These are phyloP conservation scores for Strigomonas galati DNA, from an alignment of 208 protist genomes.

Conservation along the genomic window DNA sequence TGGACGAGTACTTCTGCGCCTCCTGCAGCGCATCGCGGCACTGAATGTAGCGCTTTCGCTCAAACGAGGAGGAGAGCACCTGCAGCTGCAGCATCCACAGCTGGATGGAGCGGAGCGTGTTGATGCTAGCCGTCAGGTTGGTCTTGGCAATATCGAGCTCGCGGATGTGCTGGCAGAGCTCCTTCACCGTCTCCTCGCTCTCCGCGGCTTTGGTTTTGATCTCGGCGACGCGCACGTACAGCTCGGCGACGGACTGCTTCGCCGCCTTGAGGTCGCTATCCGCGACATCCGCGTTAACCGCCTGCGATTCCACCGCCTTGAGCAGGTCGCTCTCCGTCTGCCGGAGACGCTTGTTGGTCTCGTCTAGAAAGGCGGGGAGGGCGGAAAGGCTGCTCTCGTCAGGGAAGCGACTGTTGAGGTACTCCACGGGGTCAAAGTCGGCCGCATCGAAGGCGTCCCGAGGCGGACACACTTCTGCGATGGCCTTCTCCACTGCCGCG, in stretches of 20 bases:
- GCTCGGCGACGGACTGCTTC: slow-evolving; percentile 77
- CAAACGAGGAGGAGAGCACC: slow-evolving; percentile 72
- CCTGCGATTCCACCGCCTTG: slow-evolving; percentile 89
- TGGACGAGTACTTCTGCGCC: slow-evolving; percentile 72
- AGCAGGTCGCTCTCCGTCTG: slow-evolving; percentile 89
- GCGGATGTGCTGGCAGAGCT: slow-evolving; percentile 93
- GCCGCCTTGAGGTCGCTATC: slow-evolving; percentile 84
- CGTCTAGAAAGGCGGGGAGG: slow-evolving; percentile 79
- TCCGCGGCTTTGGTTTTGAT: slow-evolving; percentile 91
- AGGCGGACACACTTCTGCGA: slow-evolving; percentile 77
- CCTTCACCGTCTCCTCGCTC: slow-evolving; percentile 92
- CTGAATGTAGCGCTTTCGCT: slow-evolving; percentile 74
- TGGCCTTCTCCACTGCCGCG: slow-evolving; percentile 66
- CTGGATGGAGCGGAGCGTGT: slow-evolving; percentile 89
- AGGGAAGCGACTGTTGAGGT: slow-evolving; percentile 93
- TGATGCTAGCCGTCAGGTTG: slow-evolving; percentile 91
- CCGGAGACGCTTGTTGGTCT: slow-evolving; percentile 78
- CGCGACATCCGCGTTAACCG: slow-evolving; percentile 44
- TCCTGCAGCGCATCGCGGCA: slow-evolving; percentile 82
- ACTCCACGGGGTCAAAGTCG: slow-evolving; percentile 91
- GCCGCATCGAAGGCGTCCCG: slow-evolving; percentile 73
- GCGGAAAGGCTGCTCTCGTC: slow-evolving; percentile 83
- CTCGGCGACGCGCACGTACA: slow-evolving; percentile 86
- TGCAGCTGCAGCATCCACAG: slow-evolving; percentile 91
- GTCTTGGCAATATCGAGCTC: slow-evolving; percentile 94